These are phyloP conservation scores for Arthrinium puccinioides DNA, from an alignment of 2,329 filamentous ascomycete genomes.

Conservation along the genomic window DNA sequence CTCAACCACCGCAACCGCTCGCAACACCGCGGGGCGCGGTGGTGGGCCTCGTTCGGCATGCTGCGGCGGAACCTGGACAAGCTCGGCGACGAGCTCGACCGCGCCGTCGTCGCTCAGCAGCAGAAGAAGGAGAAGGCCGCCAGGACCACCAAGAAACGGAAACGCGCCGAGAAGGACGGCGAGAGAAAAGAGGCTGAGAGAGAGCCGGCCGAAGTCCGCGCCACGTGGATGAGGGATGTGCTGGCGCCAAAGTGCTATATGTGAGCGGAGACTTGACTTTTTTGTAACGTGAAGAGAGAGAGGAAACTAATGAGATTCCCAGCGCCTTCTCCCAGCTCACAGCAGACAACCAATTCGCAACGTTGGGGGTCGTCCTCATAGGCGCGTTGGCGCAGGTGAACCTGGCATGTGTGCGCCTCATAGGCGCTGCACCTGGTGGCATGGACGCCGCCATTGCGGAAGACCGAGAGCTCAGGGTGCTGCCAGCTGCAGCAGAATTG, in stretches of 20 bases:
- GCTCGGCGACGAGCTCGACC: constrained; percentile 36
- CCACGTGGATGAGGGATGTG: constrained; percentile 30
- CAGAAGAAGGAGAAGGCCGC: constrained; percentile 6
- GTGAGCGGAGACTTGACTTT: too few species aligned
- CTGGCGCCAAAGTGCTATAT: constrained; percentile 35
- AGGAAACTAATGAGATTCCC: not conserved
- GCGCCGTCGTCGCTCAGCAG: constrained; percentile 11
- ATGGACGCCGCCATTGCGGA: too few species aligned
- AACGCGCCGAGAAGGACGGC: constrained; percentile 15
- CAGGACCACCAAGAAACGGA: constrained; percentile 30
- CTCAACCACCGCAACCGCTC: constrained; percentile 83
- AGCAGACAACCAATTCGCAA: constrained; percentile 65
- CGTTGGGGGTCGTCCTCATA: constrained; percentile 63
- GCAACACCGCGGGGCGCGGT: constrained; percentile 74
- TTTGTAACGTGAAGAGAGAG: constrained; percentile 23
- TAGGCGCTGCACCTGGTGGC: constrained; percentile 17
- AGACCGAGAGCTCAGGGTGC: too few species aligned
- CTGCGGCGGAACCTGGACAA: constrained; percentile 60
- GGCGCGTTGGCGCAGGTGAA: constrained; percentile 54
- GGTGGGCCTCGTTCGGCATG: constrained; percentile 69
- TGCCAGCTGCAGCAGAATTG: too few species aligned
- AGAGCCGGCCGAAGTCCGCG: constrained; percentile 15
- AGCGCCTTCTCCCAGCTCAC: constrained; percentile 63
- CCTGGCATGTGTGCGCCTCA: constrained; percentile 30
- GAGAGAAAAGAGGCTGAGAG: too few species aligned